Conservation (phyloP, 331 rosid genomes). For the Prunus yedoensis region DNA sequence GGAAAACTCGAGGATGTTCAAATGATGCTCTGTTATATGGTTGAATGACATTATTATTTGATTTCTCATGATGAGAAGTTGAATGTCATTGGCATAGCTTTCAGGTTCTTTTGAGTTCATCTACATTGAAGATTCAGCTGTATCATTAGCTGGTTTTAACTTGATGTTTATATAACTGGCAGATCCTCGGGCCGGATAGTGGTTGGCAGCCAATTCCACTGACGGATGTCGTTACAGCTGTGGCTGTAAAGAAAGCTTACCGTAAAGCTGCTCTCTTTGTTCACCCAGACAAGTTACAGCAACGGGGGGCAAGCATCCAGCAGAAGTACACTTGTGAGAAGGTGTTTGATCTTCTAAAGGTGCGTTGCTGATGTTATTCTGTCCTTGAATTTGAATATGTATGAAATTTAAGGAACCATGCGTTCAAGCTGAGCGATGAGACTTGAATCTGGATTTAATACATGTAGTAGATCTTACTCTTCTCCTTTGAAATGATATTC, state of each 20-base stretch:
- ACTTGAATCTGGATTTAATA: no score
- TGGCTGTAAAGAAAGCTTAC: conserved; percentile 79
- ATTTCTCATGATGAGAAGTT: no score
- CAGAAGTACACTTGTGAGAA: conserved; percentile 89
- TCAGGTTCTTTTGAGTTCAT: no score
- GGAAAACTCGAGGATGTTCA: no score
- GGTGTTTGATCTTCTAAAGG: conserved; percentile 97
- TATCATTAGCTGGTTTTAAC: neutral
- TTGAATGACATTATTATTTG: no score
- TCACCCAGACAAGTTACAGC: conserved; percentile 98
- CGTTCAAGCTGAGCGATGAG: neutral
- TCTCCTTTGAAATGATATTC: neutral
- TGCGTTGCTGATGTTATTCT: conserved; percentile 26
- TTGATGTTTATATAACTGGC: conserved; percentile 31
- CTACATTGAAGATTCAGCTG: no score
- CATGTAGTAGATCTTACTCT: neutral
- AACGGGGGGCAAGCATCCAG: conserved; percentile 90
- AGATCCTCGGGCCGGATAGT: conserved; percentile 87
- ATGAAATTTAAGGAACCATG: neutral
- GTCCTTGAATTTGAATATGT: neutral
- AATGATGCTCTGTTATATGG: no score
- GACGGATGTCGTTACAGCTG: conserved; percentile 54
- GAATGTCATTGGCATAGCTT: no score
- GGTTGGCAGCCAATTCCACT: conserved; percentile 92
- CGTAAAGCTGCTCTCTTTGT: conserved; percentile 89